Percentiles rank a stretch among this genome's conserved stretches.
Conservation (phyloP, 345 rosid genomes). For the Citrus australasica region DNA sequence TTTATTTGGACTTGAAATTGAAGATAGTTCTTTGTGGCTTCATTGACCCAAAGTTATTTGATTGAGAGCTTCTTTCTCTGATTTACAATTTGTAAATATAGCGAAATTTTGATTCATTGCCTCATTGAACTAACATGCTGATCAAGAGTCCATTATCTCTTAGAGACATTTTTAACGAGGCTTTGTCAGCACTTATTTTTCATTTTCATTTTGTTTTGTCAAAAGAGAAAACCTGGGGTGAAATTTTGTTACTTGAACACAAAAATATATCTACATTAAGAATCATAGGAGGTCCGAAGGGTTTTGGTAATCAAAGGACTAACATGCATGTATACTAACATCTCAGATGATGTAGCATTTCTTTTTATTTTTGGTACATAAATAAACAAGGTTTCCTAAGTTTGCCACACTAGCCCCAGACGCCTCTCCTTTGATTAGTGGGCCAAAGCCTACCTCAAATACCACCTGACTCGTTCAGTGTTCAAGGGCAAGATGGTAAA, state of each 20-base stretch:
- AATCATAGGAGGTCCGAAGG: neutral
- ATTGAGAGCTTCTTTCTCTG: neutral
- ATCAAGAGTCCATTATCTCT: neutral
- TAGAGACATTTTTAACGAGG: neutral
- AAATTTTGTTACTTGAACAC: neutral
- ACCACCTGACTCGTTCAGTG: neutral
- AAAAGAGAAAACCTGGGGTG: neutral
- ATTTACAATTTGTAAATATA: neutral
- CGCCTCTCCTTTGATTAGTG: neutral
- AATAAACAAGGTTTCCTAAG: neutral
- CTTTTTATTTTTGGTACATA: neutral
- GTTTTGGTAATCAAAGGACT: neutral
- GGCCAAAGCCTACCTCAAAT: neutral
- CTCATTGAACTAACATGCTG: neutral
- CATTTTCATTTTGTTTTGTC: neutral
- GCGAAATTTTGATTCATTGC: neutral
- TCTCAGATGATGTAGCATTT: neutral
- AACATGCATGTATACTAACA: neutral
- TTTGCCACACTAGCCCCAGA: neutral
- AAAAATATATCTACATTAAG: neutral
- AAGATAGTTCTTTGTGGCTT: neutral
- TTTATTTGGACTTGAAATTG: neutral
- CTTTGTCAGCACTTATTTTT: neutral
- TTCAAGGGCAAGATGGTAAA: neutral
- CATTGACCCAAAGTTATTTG: neutral